Evolutionary conservation across 2,329 filamentous ascomycete genomes (phyloP).

Genomic region (Tricladium varicosporioides): DNA sequence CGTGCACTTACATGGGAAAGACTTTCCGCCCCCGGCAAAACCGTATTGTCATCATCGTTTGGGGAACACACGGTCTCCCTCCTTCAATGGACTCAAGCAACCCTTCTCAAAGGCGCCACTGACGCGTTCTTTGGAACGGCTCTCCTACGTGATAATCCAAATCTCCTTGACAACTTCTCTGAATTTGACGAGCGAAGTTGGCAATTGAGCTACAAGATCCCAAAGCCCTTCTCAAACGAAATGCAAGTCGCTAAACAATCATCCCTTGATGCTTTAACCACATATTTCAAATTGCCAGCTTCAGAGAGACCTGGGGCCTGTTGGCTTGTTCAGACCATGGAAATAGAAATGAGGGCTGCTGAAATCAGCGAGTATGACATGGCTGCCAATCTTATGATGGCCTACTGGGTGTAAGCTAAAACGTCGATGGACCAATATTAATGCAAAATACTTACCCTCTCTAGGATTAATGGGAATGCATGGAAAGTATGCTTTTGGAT

Average conservation of each 20-base stretch:
- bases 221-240: not conserved
- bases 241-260: not conserved
- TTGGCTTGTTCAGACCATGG: not conserved
- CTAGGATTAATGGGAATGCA: constrained; percentile 11
- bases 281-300: not conserved
- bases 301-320: not conserved
- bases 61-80: not conserved
- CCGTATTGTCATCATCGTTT: not conserved
- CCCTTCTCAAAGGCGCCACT: not conserved
- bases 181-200: not conserved
- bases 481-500: constrained; percentile 12
- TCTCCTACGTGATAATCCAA: not conserved
- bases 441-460: too few species aligned
- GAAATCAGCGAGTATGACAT: not conserved
- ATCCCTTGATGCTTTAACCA: not conserved
- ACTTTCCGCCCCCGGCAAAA: too few species aligned
- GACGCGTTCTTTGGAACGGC: not conserved
- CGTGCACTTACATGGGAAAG: not conserved
- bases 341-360: not conserved
- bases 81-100: not conserved
- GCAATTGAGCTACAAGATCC: not conserved
- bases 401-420: constrained; percentile 1
- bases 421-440: too few species aligned
- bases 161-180: not conserved
- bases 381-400: not conserved